phyloP scores from a whole-genome alignment of 805 yeast species.

The Ogataea trehaloabstinens region DNA sequence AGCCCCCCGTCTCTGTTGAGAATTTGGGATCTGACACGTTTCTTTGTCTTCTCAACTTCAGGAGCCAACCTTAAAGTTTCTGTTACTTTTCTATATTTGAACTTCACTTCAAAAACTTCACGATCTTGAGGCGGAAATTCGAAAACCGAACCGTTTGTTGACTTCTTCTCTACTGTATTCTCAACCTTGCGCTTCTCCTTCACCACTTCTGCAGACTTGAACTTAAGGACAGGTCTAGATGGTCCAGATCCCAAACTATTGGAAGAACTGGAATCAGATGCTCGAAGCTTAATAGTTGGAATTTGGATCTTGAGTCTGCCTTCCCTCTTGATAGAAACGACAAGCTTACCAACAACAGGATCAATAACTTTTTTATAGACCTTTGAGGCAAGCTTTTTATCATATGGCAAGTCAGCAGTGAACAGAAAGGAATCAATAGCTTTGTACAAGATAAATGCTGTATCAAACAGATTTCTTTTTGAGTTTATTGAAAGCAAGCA shows the following conservation, averaged over 20 bases:
- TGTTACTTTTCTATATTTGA: conserved; percentile 13
- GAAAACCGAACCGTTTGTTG: conserved; percentile 2
- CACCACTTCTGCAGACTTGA: conserved; percentile 12
- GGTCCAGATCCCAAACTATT: conserved; percentile 3
- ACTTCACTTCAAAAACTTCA: conserved; percentile 15
- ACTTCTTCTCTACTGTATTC: not conserved
- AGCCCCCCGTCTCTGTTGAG: conserved; percentile 19
- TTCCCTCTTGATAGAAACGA: conserved; percentile 51
- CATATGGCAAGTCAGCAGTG: conserved; percentile 62
- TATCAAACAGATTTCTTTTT: conserved; percentile 59
- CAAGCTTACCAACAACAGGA: conserved; percentile 41
- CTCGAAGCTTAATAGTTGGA: conserved; percentile 30
- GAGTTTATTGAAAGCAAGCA: conserved; percentile 58
- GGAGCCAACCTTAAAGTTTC: not conserved
- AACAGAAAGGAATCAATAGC: conserved; percentile 63
- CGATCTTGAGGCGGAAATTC: not conserved
- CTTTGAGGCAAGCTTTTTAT: conserved; percentile 62
- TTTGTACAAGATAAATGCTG: conserved; percentile 63
- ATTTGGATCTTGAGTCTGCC: conserved; percentile 55
- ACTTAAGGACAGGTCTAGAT: conserved; percentile 13
- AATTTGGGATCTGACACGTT: conserved; percentile 21
- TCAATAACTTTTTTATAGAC: conserved; percentile 27
- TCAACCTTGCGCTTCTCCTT: conserved; percentile 4
- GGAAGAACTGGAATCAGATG: conserved; percentile 11
- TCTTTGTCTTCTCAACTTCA: not conserved